Conservation (phyloP, 2,329 filamentous ascomycete species). For the Fusarium irregulare region DNA sequence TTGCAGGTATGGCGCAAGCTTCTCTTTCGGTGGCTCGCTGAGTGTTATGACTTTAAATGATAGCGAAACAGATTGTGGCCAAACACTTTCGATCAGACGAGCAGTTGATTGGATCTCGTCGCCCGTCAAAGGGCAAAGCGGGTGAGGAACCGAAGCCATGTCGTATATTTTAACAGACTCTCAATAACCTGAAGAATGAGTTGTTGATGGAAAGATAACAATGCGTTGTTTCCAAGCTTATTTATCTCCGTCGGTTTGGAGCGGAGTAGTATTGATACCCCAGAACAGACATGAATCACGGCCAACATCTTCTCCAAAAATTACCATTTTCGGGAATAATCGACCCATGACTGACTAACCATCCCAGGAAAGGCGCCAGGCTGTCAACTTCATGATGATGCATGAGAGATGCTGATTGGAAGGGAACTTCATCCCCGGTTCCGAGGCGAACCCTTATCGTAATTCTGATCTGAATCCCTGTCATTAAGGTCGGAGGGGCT, state of each 20-base stretch:
- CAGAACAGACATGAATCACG: neutral
- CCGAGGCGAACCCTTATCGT: neutral
- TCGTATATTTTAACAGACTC: accelerated
- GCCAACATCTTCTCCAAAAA: conserved; percentile 21
- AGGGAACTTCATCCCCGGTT: conserved; percentile 40
- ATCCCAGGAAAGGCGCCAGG: neutral
- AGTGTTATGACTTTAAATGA: conserved; percentile 39
- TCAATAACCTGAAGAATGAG: accelerated
- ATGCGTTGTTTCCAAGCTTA: neutral
- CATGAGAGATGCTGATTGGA: conserved; percentile 4
- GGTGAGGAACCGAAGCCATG: conserved; percentile 19
- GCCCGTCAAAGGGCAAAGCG: conserved; percentile 31
- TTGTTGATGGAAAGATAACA: neutral
- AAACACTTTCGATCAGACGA: conserved; percentile 19
- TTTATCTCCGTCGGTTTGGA: conserved; percentile 6
- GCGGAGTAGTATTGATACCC: neutral
- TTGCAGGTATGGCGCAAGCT: conserved; percentile 25
- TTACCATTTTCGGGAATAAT: conserved; percentile 14
- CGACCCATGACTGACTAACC: neutral
- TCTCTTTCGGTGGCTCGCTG: conserved; percentile 32
- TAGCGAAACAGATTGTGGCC: conserved; percentile 28
- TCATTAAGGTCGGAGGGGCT: neutral
- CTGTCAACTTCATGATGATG: neutral
- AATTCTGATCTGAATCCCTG: neutral
- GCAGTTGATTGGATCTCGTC: conserved; percentile 33